Base-by-base conservation (phyloP, 2,329 filamentous ascomycete species). In the Tolypocladium endophyticum region DNA sequence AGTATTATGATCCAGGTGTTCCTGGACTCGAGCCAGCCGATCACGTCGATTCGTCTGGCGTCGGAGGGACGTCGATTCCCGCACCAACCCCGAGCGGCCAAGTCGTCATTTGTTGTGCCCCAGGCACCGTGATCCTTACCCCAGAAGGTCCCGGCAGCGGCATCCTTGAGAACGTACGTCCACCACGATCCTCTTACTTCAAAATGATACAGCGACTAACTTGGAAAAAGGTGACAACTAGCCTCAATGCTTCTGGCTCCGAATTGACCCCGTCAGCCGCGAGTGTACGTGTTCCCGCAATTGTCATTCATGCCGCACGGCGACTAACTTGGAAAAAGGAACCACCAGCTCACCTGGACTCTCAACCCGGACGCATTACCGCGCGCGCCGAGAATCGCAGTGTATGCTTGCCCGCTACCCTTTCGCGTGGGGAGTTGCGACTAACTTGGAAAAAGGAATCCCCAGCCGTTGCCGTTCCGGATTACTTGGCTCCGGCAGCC, bases 201-300 rank as follows among this genome's bases (percentile, higher is more conserved):
- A 0, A 50, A 33, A 28, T 33, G 18, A n/a, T 35, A 39, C 54
- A 28, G 57, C 41, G 52, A 64, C 65, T 68, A 47, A 68, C 61
- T 59, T 63, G 53, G 60, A 55, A 55, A 56, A 66, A 67, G 66
- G 58, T 52, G 59, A 47, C 62, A 59, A 56, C 57, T 57, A 60
- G 59, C 54, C 41, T 43, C 43, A 43, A 62, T 56, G 54, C 53
- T 39, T 58, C 57, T 58, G 61, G 39, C 28, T 57, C 30, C 28
- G 14, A 12, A 28, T 38, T 11, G 30, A 23, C 56, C 36, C 35
- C n/a, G 38, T n/a, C 56, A 20, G 39, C 39, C n/a, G 28, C 30
- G 25, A 65, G 55, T 59, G 63, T 65, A 67, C 39, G 65, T 57
- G n/a, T 36, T 45, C 43, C 28, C 56, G 36, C 12, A 9, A 11